Conservation (phyloP, 1,139 yeast species). For the Lodderomyces theae region DNA sequence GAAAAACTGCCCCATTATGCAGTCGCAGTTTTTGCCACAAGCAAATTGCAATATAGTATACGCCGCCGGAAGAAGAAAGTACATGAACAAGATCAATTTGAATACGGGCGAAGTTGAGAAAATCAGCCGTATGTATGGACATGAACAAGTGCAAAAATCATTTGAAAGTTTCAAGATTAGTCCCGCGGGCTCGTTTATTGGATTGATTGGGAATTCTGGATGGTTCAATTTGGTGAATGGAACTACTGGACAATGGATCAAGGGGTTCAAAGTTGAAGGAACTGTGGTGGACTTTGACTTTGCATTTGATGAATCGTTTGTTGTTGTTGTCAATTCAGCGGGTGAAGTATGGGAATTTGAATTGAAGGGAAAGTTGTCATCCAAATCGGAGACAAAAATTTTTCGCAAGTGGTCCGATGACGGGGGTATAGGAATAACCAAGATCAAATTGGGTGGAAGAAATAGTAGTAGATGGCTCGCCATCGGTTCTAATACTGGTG, state of each 20-base stretch:
- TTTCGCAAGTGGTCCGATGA: conserved; percentile 79
- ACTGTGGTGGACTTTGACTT: conserved; percentile 78
- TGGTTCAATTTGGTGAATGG: conserved; percentile 85
- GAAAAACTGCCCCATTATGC: conserved; percentile 74
- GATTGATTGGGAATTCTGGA: conserved; percentile 80
- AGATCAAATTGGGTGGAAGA: conserved; percentile 75
- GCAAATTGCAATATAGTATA: conserved; percentile 47
- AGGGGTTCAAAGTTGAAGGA: conserved; percentile 88
- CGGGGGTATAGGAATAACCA: conserved; percentile 82
- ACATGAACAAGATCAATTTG: conserved; percentile 90
- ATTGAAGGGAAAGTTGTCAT: conserved; percentile 27
- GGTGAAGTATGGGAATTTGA: conserved; percentile 94
- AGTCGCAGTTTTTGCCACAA: conserved; percentile 59
- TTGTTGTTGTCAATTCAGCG: conserved; percentile 66
- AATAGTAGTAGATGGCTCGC: conserved; percentile 75
- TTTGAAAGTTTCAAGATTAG: conserved; percentile 82
- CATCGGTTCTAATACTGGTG: conserved; percentile 83
- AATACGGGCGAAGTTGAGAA: conserved; percentile 75
- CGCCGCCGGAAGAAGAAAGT: conserved; percentile 90
- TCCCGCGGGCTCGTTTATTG: conserved; percentile 67
- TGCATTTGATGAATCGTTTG: conserved; percentile 49
- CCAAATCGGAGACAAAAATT: conserved; percentile 32
- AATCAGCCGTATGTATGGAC: conserved; percentile 87
- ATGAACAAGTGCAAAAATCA: conserved; percentile 78
- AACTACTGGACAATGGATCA: conserved; percentile 76